These are phyloP conservation scores for Trichosanthes truncata DNA, from an alignment of 306 rosid species.

Conservation along the genomic window DNA sequence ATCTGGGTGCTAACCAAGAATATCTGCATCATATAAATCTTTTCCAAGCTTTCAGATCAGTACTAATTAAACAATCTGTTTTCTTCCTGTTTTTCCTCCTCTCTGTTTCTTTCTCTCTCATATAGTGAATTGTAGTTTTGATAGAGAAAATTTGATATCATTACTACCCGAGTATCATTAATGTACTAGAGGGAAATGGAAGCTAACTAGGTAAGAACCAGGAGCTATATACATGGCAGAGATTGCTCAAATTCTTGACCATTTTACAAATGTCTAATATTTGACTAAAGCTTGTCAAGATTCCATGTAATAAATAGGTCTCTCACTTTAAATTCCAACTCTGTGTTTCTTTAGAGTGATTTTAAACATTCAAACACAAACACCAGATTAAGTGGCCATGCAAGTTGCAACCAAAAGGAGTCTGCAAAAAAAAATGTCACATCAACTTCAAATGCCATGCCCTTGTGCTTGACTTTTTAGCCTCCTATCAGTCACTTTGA, in stretches of 20 bases:
- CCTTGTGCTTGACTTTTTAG: slow-evolving; percentile 3
- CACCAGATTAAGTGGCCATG: background rate
- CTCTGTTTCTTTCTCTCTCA: background rate
- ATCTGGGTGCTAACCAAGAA: background rate
- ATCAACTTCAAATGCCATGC: slow-evolving; percentile 2
- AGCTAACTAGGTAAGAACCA: background rate
- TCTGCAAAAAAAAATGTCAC: background rate
- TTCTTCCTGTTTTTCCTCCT: background rate
- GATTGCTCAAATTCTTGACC: background rate
- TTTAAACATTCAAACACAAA: background rate
- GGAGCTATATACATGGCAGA: background rate
- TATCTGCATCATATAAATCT: background rate
- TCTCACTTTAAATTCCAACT: background rate
- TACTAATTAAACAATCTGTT: slow-evolving; percentile 4
- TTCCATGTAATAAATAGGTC: background rate
- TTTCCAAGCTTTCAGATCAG: slow-evolving; percentile 5
- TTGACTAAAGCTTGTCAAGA: background rate
- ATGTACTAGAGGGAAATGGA: background rate
- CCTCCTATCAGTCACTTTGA: background rate
- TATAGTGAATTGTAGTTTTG: background rate
- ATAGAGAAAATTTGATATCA: background rate
- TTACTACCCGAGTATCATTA: background rate
- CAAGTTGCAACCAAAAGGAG: background rate
- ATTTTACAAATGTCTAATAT: background rate
- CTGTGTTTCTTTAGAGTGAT: background rate